Evolutionary conservation across 306 rosid species (phyloP).

Genomic region (Heteromeles arbutifolia): DNA sequence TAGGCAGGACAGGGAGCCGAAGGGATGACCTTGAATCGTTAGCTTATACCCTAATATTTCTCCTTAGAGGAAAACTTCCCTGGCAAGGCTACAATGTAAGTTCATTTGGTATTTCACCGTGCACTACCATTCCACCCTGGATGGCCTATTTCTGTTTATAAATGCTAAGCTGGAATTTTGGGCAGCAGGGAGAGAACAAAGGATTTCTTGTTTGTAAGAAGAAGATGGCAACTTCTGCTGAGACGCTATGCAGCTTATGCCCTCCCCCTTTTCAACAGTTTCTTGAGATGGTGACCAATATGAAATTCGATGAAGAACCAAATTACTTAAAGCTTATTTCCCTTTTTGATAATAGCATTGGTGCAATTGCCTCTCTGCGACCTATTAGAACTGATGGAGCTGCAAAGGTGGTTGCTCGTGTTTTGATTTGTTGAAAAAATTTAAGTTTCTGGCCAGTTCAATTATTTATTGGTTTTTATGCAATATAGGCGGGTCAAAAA

Average conservation of each 20-base stretch:
- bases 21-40: slow-evolving; percentile 36
- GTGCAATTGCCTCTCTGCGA: slow-evolving; percentile 22
- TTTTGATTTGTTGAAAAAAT: neutral
- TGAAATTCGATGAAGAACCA: slow-evolving; percentile 36
- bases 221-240: slow-evolving; percentile 36
- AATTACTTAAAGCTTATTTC: slow-evolving; percentile 28
- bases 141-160: neutral
- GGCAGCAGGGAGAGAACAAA: slow-evolving; percentile 33
- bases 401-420: slow-evolving; percentile 17
- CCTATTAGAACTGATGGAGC: slow-evolving; percentile 35
- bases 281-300: slow-evolving; percentile 34
- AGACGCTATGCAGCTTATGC: slow-evolving; percentile 25
- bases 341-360: slow-evolving; percentile 23
- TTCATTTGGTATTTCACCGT: neutral
- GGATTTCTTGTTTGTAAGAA: slow-evolving; percentile 38
- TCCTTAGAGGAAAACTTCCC: slow-evolving; percentile 36
- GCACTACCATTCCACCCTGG: neutral
- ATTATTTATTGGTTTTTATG: neutral
- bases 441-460: neutral
- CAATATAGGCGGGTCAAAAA: slow-evolving; percentile 27
- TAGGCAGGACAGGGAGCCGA: slow-evolving; percentile 39
- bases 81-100: slow-evolving; percentile 39
- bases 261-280: slow-evolving; percentile 31
- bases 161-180: neutral
- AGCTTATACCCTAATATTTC: slow-evolving; percentile 32